phyloP scores from a whole-genome alignment of 1,139 yeast genomes.

The Yamadazyma blattariae region DNA sequence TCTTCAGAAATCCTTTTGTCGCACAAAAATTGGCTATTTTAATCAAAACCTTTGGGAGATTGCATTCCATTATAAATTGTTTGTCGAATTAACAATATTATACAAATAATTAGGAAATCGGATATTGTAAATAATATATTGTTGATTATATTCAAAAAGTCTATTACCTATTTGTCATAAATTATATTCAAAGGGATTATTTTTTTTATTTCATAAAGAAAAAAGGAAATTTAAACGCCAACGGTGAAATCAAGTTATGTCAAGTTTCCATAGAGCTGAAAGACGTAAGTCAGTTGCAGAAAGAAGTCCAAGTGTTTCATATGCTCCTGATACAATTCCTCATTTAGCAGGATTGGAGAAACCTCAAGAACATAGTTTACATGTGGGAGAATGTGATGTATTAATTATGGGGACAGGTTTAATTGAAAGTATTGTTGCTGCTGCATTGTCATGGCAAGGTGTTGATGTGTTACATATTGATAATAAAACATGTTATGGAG shows the following conservation, averaged over 20 bases:
- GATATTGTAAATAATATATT: no score
- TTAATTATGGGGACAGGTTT: constrained; percentile 91
- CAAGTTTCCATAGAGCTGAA: constrained; percentile 24
- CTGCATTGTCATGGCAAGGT: constrained; percentile 97
- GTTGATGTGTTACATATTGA: constrained; percentile 87
- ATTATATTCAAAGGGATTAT: no score
- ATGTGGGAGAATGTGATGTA: constrained; percentile 76
- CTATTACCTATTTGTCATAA: no score
- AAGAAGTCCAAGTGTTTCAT: constrained; percentile 58
- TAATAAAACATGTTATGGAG: constrained; percentile 82
- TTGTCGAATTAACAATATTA: no score
- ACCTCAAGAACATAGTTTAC: constrained; percentile 48
- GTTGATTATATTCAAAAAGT: no score
- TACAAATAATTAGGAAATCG: no score
- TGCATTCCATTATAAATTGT: no score
- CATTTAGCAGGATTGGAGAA: constrained; percentile 75
- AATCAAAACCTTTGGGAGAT: no score
- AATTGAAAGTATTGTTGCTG: constrained; percentile 83
- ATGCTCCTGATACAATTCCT: constrained; percentile 63
- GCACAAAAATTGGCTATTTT: not conserved
- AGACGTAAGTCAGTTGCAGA: constrained; percentile 75
- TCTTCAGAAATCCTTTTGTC: not conserved
- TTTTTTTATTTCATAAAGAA: no score
- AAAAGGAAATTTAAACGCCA: no score
- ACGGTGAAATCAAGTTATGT: no score